Base-by-base conservation (phyloP, 148 eudicot genomes). In the Simmondsia chinensis region DNA sequence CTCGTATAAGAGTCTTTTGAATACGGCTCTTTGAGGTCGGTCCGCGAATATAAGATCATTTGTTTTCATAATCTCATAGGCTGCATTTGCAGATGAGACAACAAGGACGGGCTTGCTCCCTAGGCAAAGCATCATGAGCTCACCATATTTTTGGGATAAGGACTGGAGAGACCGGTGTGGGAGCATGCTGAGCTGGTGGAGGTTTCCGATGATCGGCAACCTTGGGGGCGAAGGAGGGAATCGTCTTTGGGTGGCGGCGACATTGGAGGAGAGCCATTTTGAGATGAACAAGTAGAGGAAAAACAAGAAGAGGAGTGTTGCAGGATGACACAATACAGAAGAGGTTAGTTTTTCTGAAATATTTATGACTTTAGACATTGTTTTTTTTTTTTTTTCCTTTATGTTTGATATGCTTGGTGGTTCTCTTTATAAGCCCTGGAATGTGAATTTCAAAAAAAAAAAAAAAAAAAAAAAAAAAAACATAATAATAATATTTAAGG, bases 11-110 rank as follows among this genome's bases (percentile, higher is more conserved):
- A 78, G 48, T 25, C 44, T 34, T 11, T 46, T 46, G 42, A 48
- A 31, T 8, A 66, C 45, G 17, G 28, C 61, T 0, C 45, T 36
- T 1, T 65, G 34, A 7, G 82, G 76, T 59, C 79, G 44, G 48
- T 62, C 56, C 1, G 73, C 39, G 52, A 79, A 72, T 5, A 31
- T 15, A 5, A 57, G 16, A 34, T 72, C 87, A 7, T 75, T 65
- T 33, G 57, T 72, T 57, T 79, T 75, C 71, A 69, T 64, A 20
- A 72, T 38, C 49, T 65, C 79, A 15, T 66, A 58, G 16, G 86
- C 81, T 23, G 65, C 66, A 9, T 40, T 21, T 10, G 81, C 77
- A 2, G 86, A 79, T n/a, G 81, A 79, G 25, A 60, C 61, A 0
- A 79, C 62, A 11, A 79, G 64, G 10, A 56, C 36, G 2, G 77